A percentile compares a stretch with the other conserved stretches of the same genome.
Conservation (phyloP, 2,329 filamentous ascomycete genomes). For the Dactylellina drechsleri region DNA sequence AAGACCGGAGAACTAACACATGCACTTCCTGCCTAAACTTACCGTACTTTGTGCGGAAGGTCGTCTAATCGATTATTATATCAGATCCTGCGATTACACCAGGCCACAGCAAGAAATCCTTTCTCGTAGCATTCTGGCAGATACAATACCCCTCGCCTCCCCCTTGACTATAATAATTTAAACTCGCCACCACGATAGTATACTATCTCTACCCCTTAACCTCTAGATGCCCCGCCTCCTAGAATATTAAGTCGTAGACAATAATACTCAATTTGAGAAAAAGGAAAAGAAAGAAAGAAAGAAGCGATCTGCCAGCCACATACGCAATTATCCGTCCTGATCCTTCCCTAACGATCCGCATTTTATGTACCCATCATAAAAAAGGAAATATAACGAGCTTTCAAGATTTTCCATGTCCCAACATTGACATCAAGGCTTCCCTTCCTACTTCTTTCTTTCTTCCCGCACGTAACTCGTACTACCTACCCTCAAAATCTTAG, state of each 20-base stretch:
- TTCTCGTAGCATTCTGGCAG: no score
- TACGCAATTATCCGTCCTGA: conserved; percentile 8
- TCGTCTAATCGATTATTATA: conserved; percentile 9
- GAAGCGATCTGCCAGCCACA: conserved; percentile 2
- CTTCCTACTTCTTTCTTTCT: not conserved
- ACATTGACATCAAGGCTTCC: no score
- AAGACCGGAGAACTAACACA: not conserved
- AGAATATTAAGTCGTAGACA: no score
- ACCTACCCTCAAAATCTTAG: conserved; percentile 1
- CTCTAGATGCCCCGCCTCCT: no score
- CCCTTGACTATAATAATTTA: no score
- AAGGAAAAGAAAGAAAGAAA: no score
- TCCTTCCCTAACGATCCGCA: not conserved
- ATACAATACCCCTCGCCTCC: no score
- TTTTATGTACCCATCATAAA: not conserved
- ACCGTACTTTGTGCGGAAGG: not conserved
- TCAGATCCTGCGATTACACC: conserved; percentile 20
- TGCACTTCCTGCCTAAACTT: conserved; percentile 24
- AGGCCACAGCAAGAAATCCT: not conserved
- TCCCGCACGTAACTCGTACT: conserved; percentile 5
- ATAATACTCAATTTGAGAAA: no score
- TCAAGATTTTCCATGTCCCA: no score
- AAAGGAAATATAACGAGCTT: not conserved
- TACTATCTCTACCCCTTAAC: no score
- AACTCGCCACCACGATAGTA: no score